Evolutionary conservation across 148 eudicot genomes (phyloP), one percentile per base, ranked within the genome.

Genomic region (Polygonum maritimum): DNA sequence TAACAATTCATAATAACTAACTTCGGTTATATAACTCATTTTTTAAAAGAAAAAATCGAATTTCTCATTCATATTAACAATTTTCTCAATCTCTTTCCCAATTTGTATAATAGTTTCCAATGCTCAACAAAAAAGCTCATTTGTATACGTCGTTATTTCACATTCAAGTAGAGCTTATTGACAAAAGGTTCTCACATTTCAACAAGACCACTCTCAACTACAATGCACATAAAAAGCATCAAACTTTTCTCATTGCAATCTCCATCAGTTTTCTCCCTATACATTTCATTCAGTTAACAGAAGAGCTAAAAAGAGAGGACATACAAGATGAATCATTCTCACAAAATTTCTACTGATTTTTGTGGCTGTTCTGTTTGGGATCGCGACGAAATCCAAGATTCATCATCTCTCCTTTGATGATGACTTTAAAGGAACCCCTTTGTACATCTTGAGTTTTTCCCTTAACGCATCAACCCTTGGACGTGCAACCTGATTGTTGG

Each of bases 401-500:
- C 57, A 77, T 85, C 82, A 84, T 80, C 76, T 83, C 62, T 86
- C 83, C 83, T 88, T 89, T 12, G 91, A 69, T 79, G 31, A 26
- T 26, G 31, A 26, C 31, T 89, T 91, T n/a, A 91, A 78, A 71
- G 96, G 79, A 78, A 91, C 89, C 58, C 94, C 97, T 83, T 84
- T 93, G 85, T 94, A 94, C 93, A 94, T 85, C 71, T 84, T 81
- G 65, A 90, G 86, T 74, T 85, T 82, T 1, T 86, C 86, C 84
- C 89, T 91, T 77, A 94, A 76, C 1, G 83, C 86, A 19, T 94
- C 98, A 70, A 89, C 82, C 57, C 97, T 84, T 12, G 97, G 97
- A 38, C 98, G 89, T 4, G 98, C 98, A 12, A 94, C 76, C 79
- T 81, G 85, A 79, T 94, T 94, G 82, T 94, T 94, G 14, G 98